Evolutionary conservation across 192 early-diverging fungal species (phyloP).

Genomic region (Entomortierella parvispora): DNA sequence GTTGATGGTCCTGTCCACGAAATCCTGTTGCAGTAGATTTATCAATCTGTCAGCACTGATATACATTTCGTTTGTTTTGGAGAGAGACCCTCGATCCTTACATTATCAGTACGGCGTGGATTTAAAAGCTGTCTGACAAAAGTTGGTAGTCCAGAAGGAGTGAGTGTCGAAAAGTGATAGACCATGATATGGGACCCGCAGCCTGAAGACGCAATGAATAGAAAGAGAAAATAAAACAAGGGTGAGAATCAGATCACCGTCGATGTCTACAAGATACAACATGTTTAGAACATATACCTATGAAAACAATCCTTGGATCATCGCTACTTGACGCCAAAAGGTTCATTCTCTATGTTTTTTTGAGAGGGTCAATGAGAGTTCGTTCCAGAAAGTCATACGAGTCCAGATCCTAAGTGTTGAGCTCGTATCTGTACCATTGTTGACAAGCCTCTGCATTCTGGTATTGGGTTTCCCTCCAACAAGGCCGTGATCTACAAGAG

Average conservation of each 20-base stretch:
- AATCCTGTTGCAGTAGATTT: slow-evolving; percentile 3
- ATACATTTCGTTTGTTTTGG: not conserved
- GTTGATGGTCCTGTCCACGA: slow-evolving; percentile 57
- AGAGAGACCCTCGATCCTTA: not conserved
- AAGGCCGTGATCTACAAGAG: slow-evolving; percentile 30
- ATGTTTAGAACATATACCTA: slow-evolving; percentile 40
- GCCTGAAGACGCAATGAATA: slow-evolving; percentile 14
- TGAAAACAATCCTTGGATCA: slow-evolving; percentile 46
- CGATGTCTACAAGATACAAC: not conserved
- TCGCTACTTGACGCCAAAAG: slow-evolving; percentile 51
- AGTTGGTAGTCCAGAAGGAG: slow-evolving; percentile 19
- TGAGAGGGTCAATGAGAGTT: no score
- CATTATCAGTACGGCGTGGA: slow-evolving; percentile 26
- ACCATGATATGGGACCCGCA: slow-evolving; percentile 38
- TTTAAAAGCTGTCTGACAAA: slow-evolving; percentile 11
- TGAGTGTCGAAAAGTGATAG: slow-evolving; percentile 36
- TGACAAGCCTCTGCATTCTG: slow-evolving; percentile 4
- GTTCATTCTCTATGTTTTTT: slow-evolving; percentile 54
- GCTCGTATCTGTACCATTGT: slow-evolving; percentile 14
- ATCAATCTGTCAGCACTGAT: not conserved
- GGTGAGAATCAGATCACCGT: not conserved
- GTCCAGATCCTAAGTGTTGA: no score
- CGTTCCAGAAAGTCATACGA: no score
- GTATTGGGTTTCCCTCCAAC: slow-evolving; percentile 29
- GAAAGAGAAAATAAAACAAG: not conserved